phyloP scores from a whole-genome alignment of 1,284 basidiomycete genomes.

The Butyriboletus appendiculatus region DNA sequence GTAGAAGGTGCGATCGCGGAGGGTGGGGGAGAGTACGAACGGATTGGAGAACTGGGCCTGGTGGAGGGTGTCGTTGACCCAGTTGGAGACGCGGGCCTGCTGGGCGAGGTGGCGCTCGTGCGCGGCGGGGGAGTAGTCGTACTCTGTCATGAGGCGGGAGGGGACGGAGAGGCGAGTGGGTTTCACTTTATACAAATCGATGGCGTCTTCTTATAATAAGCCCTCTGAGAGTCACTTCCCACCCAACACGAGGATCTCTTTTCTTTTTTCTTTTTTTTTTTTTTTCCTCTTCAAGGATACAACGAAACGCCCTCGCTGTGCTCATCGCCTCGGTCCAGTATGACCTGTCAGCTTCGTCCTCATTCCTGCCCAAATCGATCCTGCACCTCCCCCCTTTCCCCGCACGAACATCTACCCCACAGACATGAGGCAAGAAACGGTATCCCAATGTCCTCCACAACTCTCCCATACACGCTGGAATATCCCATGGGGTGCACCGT shows the following conservation, averaged over 20 bases:
- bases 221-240: not conserved
- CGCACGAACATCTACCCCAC: slow-evolving; percentile 25
- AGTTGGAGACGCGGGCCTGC: slow-evolving; percentile 44
- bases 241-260: slow-evolving; percentile 13
- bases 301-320: too few relatives aligned
- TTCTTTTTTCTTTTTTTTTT: too few relatives aligned
- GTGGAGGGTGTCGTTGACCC: slow-evolving; percentile 37
- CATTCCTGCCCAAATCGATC: too few relatives aligned
- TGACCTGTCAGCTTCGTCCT: not conserved
- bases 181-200: slow-evolving; percentile 17
- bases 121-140: slow-evolving; percentile 56
- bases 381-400: slow-evolving; percentile 21
- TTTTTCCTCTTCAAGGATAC: too few relatives aligned
- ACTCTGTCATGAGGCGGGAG: slow-evolving; percentile 47
- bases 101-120: slow-evolving; percentile 45
- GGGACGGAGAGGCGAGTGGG: slow-evolving; percentile 6
- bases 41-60: slow-evolving; percentile 33
- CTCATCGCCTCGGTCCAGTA: not conserved
- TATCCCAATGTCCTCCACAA: not conserved
- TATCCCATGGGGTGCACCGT: not conserved
- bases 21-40: slow-evolving; percentile 31
- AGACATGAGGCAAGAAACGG: slow-evolving; percentile 16
- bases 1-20: slow-evolving; percentile 35
- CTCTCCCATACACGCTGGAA: slow-evolving; percentile 2
- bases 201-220: not conserved